Conservation (phyloP, 306 rosid species). For the Fragaria nilgerrensis region DNA sequence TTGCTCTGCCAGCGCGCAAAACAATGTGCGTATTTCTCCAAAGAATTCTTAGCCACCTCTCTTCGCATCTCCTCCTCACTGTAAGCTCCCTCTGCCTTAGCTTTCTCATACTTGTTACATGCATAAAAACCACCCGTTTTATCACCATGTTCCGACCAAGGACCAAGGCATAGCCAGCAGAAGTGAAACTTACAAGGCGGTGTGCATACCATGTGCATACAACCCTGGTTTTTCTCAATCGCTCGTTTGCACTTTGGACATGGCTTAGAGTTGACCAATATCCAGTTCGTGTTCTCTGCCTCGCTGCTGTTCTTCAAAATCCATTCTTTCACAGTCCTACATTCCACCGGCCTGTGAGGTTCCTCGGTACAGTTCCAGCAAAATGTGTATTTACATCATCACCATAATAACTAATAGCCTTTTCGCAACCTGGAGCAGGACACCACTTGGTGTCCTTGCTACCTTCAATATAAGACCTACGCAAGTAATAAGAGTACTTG, state of each 20-base stretch:
- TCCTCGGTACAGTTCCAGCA: slow-evolving; percentile 98
- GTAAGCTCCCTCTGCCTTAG: slow-evolving; percentile 70
- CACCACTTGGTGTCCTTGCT: slow-evolving; percentile 89
- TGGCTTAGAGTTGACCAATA: slow-evolving; percentile 71
- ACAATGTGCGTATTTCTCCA: slow-evolving; percentile 88
- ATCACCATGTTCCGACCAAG: slow-evolving; percentile 85
- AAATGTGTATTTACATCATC: slow-evolving; percentile 71
- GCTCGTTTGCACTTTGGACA: slow-evolving; percentile 93
- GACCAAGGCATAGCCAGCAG: slow-evolving; percentile 92
- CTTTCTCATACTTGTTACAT: slow-evolving; percentile 78
- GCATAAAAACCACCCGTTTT: slow-evolving; percentile 86
- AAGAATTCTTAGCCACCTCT: slow-evolving; percentile 84
- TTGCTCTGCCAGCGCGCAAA: slow-evolving; percentile 97
- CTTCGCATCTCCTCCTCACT: slow-evolving; percentile 63
- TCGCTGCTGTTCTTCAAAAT: slow-evolving; percentile 85
- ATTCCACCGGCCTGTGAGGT: slow-evolving; percentile 93
- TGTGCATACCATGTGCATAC: slow-evolving; percentile 87
- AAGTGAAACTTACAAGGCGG: slow-evolving; percentile 77
- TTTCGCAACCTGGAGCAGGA: slow-evolving; percentile 87
- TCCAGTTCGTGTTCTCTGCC: slow-evolving; percentile 93
- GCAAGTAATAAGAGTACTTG: slow-evolving; percentile 67
- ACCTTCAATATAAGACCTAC: slow-evolving; percentile 79
- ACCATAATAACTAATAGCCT: slow-evolving; percentile 70
- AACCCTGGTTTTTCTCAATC: slow-evolving; percentile 81
- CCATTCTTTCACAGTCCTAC: slow-evolving; percentile 90